These are phyloP conservation scores for Zygosaccharomyces sapae DNA, from an alignment of 1,139 yeast genomes.

Conservation along the genomic window DNA sequence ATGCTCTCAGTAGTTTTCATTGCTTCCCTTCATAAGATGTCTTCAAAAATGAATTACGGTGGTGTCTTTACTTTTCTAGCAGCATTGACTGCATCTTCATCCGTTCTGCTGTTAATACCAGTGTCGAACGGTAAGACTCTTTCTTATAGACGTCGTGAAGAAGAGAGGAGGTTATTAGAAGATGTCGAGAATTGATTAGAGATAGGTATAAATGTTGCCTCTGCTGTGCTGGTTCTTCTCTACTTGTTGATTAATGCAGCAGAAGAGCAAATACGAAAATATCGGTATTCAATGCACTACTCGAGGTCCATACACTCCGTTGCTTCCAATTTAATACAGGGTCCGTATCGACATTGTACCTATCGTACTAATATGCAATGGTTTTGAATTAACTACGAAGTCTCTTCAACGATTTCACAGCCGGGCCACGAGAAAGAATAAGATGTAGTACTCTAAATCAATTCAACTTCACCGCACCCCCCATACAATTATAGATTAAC, in stretches of 20 bases:
- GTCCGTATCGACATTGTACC: not conserved
- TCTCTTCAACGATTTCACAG: not conserved
- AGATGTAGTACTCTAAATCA: not conserved
- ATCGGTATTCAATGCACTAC: not conserved
- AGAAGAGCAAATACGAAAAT: too few species aligned
- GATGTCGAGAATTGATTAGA: not conserved
- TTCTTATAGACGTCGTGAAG: conserved; percentile 10
- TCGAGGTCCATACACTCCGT: not conserved
- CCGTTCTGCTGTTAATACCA: conserved; percentile 22
- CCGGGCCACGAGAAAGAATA: not conserved
- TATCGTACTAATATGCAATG: too few species aligned
- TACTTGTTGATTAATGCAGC: too few species aligned
- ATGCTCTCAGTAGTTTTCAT: conserved; percentile 54
- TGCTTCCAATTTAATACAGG: not conserved
- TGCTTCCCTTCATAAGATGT: conserved; percentile 54
- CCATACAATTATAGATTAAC: conserved; percentile 50
- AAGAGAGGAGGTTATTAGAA: conserved; percentile 9
- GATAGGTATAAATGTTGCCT: not conserved
- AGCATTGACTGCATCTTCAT: conserved; percentile 34
- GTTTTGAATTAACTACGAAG: too few species aligned
- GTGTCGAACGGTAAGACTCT: conserved; percentile 26
- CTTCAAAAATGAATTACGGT: conserved; percentile 46
- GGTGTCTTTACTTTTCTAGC: conserved; percentile 57
- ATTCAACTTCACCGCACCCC: conserved; percentile 9
- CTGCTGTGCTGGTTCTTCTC: too few species aligned